Base-by-base conservation (phyloP, 331 rosid species). In the Cydonia oblonga region DNA sequence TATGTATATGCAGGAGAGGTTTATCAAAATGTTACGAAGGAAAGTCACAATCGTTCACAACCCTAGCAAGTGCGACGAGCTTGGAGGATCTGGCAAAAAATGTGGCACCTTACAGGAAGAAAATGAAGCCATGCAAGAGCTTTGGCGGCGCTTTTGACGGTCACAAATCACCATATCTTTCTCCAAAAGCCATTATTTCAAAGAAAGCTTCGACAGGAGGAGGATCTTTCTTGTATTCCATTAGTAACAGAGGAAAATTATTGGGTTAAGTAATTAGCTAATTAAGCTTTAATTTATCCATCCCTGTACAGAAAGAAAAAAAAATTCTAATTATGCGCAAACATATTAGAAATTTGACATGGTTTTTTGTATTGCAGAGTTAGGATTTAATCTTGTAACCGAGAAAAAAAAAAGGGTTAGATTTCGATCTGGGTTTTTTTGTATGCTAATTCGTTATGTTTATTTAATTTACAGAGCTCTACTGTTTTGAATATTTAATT, bases 71-170 rank as follows among this genome's bases (percentile, higher is more conserved):
- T 53, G 97, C 79, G 29, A 59, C 81, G 64, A 90, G 84, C 75
- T 71, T 87, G 44, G 96, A 90, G 63, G 95, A 93, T 85, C 89
- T 91, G 69, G 91, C 86, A 2, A 93, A 93, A 84, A 93, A 78
- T 78, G 66, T 30, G 25, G 71, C 75, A 49, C 76, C 85, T 64
- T 75, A 51, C 15, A 40, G 46, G 46, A 40, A 40, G 46, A 85
- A 75, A 16, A 88, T 76, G 78, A 91, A 81, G 91, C 90, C 92
- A 73, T 89, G 93, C 83, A 91, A 83, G 84, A 91, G 96, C 82
- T 87, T 68, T 83, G 91, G 83, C 13, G 91, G 91, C 40, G 84
- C 72, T 30, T 87, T 87, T 60, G 61, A 70, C 23, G 79, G 72
- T 46, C 84, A 82, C 20, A 89, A 54, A 64, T 80, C 81, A 64